A percentile compares a stretch with the other conserved stretches of the same genome.
phyloP scores from a whole-genome alignment of 1,284 basidiomycete genomes.

The Coriolopsis trogii region DNA sequence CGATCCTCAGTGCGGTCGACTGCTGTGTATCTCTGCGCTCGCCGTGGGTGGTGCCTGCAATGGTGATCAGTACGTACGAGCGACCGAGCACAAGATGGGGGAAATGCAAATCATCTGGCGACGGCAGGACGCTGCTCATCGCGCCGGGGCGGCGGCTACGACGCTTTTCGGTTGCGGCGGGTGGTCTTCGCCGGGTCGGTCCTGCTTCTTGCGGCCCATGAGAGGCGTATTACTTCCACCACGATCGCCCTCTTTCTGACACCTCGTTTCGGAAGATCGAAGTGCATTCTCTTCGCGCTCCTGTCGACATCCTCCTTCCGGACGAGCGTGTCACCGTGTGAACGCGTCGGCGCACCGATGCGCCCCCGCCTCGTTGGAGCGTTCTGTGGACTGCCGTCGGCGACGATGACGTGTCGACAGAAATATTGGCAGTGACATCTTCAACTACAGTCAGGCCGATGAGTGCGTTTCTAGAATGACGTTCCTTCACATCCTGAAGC shows the following conservation, averaged over 20 bases:
- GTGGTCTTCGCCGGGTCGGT: neutral
- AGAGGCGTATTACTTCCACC: conserved; percentile 3
- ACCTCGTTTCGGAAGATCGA: neutral
- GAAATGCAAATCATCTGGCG: no score
- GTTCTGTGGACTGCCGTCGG: neutral
- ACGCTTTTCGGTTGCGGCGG: no score
- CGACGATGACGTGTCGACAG: neutral
- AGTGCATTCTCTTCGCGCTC: neutral
- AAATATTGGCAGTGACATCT: neutral
- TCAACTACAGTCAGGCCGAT: neutral
- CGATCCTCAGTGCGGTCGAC: no score
- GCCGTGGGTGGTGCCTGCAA: no score
- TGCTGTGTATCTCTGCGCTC: no score
- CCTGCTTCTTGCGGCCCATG: no score
- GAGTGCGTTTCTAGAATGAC: neutral
- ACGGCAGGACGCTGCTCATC: no score
- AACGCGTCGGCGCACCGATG: neutral
- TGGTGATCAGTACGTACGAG: no score
- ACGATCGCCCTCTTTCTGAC: neutral
- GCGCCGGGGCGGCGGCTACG: no score
- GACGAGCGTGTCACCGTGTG: conserved; percentile 22
- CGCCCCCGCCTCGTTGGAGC: neutral
- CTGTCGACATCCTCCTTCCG: conserved; percentile 18
- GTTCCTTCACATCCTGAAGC: neutral
- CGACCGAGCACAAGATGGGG: no score